Conservation (phyloP, 148 eudicot species). For the Camellia japonica region DNA sequence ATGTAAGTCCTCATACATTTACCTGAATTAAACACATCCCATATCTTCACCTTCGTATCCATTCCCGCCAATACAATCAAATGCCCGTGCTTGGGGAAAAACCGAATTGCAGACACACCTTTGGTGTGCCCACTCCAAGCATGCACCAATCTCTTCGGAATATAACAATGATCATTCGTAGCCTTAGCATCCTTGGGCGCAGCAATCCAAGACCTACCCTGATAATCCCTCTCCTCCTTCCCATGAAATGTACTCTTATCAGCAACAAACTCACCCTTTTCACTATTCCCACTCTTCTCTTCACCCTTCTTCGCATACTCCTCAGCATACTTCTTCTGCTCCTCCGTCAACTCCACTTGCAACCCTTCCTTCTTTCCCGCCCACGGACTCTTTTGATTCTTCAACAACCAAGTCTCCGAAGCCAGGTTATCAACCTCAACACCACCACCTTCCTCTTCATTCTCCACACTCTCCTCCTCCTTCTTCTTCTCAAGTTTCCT, state of each 20-base stretch:
- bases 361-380: conserved; percentile 78
- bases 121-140: conserved; percentile 97
- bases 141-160: conserved; percentile 84
- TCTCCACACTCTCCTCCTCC: conserved; percentile 24
- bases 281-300: conserved; percentile 49
- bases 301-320: conserved; percentile 90
- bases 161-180: conserved; percentile 77
- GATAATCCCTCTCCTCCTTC: conserved; percentile 91
- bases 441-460: background rate
- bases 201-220: conserved; percentile 91
- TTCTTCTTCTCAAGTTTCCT: conserved; percentile 17
- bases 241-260: conserved; percentile 94
- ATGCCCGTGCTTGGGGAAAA: conserved; percentile 86
- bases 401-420: conserved; percentile 67
- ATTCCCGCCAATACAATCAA: conserved; percentile 83
- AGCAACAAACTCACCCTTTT: conserved; percentile 50
- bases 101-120: conserved; percentile 87
- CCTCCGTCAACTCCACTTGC: conserved; percentile 68
- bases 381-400: conserved; percentile 81
- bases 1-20: conserved; percentile 97
- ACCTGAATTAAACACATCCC: conserved; percentile 91
- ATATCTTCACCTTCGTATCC: conserved; percentile 89
- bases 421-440: conserved; percentile 63
- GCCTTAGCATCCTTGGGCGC: conserved; percentile 84
- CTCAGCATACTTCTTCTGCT: conserved; percentile 94